phyloP scores from a whole-genome alignment of 768 basidiomycete species.

The Russula abietina region DNA sequence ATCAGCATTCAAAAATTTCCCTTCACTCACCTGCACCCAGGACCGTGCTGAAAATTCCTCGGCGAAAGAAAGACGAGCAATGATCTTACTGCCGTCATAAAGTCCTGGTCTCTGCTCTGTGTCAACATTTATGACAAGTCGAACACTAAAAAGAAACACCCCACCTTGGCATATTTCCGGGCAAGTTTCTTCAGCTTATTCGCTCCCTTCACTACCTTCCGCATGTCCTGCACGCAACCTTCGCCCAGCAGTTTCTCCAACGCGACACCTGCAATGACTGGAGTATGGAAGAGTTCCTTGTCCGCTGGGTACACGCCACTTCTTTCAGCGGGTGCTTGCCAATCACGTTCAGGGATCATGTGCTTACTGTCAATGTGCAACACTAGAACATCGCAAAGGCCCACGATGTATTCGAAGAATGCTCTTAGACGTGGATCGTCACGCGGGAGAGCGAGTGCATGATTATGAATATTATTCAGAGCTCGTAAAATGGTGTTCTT shows the following conservation, averaged over 20 bases:
- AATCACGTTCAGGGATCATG: not conserved
- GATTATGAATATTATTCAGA: slow-evolving; percentile 18
- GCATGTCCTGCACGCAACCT: slow-evolving; percentile 15
- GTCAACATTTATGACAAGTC: not conserved
- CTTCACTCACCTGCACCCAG: slow-evolving; percentile 15
- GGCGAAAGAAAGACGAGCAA: slow-evolving; percentile 8
- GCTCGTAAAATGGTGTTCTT: slow-evolving; percentile 23
- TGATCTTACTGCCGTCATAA: not conserved
- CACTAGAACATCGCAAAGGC: slow-evolving; percentile 11
- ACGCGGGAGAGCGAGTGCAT: not conserved
- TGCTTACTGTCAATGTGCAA: slow-evolving; percentile 11
- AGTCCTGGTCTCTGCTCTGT: not conserved
- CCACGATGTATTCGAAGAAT: slow-evolving; percentile 19
- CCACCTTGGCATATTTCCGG: slow-evolving; percentile 9
- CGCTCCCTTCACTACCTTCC: not conserved
- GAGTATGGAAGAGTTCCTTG: slow-evolving; percentile 4
- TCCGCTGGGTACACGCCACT: not conserved
- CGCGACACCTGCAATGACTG: not conserved
- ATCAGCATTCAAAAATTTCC: no score
- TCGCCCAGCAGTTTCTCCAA: slow-evolving; percentile 4
- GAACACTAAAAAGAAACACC: not conserved
- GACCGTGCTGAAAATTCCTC: slow-evolving; percentile 18
- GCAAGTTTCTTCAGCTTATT: slow-evolving; percentile 12
- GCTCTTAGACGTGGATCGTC: slow-evolving; percentile 10
- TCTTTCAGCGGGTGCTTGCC: not conserved